Evolutionary conservation across 441 rosid genomes (phyloP), one percentile per base, ranked within the genome.

Genomic region (Viola pubescens): DNA sequence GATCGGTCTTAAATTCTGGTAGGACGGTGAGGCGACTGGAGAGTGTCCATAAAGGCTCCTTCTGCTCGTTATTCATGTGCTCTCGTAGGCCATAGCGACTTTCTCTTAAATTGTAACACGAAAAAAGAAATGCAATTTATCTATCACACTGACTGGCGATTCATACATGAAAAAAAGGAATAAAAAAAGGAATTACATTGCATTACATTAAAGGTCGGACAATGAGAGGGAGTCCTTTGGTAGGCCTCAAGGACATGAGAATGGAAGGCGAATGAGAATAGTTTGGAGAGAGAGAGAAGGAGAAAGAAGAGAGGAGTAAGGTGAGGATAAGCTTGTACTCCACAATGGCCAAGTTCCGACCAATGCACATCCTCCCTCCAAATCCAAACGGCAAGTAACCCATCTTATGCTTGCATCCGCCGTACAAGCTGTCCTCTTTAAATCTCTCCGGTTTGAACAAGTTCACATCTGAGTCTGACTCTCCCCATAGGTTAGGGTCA

Each of bases 341-440:
- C 94, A 88, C 82, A 46, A 53, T 66, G 0, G 85, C 73, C 79
- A 88, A 70, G 66, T 86, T 88, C 73, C 87, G 75, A 3, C 97
- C 97, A 0, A 94, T 67, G 53, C 99, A 94, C 97, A 88, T 90
- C 61, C 99, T 87, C 12, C 97, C 96, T 45, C 99, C 99, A 7
- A 88, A 94, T 34, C 99, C 99, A 52, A 94, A 94, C 1, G 99
- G 99, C 85, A 90, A 66, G 62, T 74, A 94, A 3, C 96, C 97
- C 97, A 94, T 90, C 73, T 86, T 90, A 62, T 78, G 85, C 48
- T 75, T 86, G 83, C 95, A 90, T 3, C 97, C 90, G 0, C 97
- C 96, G 42, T 81, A 72, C 3, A 85, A 48, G 0, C n/a, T 38
- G 59, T 80, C 82, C 4, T 87, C 84, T 54, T 56, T 68, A 48